These are phyloP conservation scores for Entophlyctis luteolus DNA, from an alignment of 192 early-diverging fungal species.

Conservation along the genomic window DNA sequence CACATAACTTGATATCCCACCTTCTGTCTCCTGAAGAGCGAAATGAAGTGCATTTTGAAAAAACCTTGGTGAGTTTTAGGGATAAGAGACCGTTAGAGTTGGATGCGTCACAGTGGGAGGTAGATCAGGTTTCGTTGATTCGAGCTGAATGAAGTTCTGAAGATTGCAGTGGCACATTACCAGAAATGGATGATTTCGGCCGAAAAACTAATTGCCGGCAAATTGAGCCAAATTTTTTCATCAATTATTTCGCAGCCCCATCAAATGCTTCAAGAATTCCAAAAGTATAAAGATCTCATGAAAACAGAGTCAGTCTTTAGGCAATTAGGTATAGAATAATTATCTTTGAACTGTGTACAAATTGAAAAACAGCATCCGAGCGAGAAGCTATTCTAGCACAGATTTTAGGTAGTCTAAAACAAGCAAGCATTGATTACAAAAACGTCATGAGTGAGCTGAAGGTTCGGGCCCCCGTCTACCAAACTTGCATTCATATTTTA, in stretches of 20 bases:
- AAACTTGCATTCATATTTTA: not conserved
- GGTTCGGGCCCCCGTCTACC: slow-evolving; percentile 1
- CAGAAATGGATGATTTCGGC: slow-evolving; percentile 20
- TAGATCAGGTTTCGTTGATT: slow-evolving; percentile 13
- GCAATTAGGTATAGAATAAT: slow-evolving; percentile 32
- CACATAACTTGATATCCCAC: slow-evolving; percentile 21
- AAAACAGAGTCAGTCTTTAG: slow-evolving; percentile 30
- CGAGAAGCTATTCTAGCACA: slow-evolving; percentile 40
- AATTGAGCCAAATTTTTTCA: slow-evolving; percentile 36
- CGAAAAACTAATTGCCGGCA: slow-evolving; percentile 31
- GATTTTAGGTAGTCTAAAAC: slow-evolving; percentile 31
- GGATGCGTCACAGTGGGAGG: slow-evolving; percentile 30
- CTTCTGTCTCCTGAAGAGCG: slow-evolving; percentile 7
- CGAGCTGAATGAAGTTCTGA: not conserved
- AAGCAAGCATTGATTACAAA: slow-evolving; percentile 27
- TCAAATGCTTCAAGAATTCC: slow-evolving; percentile 51
- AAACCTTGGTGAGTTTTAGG: slow-evolving; percentile 4
- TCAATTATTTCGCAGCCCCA: slow-evolving; percentile 35
- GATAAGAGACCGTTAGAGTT: not conserved
- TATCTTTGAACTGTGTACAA: not conserved
- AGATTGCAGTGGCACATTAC: slow-evolving; percentile 32
- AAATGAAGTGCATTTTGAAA: slow-evolving; percentile 27
- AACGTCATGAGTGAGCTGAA: slow-evolving; percentile 22
- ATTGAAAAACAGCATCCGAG: slow-evolving; percentile 35
- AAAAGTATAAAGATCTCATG: slow-evolving; percentile 41